Base-by-base conservation (phyloP, 805 yeast species). In the Nakazawaea pomicola region DNA sequence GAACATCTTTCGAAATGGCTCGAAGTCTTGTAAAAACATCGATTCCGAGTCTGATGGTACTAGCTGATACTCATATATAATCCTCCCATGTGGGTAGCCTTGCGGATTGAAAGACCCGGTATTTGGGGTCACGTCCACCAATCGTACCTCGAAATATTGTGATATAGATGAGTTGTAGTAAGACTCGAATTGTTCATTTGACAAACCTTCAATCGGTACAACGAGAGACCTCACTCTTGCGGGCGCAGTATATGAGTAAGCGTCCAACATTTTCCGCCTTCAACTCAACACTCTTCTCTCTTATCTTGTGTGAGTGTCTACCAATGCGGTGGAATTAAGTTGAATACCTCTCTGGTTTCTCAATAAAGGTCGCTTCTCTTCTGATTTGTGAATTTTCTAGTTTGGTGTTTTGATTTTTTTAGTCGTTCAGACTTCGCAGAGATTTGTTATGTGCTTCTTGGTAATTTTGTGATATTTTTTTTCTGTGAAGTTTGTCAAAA, bases 1-100 rank as follows among this genome's bases (percentile, higher is more conserved):
- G 50, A 87, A 76, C 0, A 84, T 77, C 54, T 88, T 87, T 38
- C 97, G 64, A 60, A 75, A 88, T 1, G 96, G 95, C 61, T 93
- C 97, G 48, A 91, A 78, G 58, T 91, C 98, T 50, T 83, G 86
- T 31, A 91, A 64, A 40, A 83, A 80, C 6, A 80, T 60, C 20
- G 83, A 70, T 30, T 76, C 79, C n/a, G 68, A 69, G 41, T 76
- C 81, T 1, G 72, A 64, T 6, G 62, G 53, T 0, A 72, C 51
- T 1, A 72, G 59, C 10, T 61, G 58, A 48, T 78, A 77, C 42
- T 79, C 80, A 53, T 74, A 85, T 11, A 79, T 57, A 1, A 91
- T 60, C 37, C 82, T 63, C 0, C 98, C 98, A 37, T 72, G 71
- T 1, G 97, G 96, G 52, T 77, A 85, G 0, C 83, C 81, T 53